Percentiles rank a stretch among this genome's conserved stretches.
Evolutionary conservation across 768 basidiomycete species (phyloP).

Genomic region (Agrocybe pediades): DNA sequence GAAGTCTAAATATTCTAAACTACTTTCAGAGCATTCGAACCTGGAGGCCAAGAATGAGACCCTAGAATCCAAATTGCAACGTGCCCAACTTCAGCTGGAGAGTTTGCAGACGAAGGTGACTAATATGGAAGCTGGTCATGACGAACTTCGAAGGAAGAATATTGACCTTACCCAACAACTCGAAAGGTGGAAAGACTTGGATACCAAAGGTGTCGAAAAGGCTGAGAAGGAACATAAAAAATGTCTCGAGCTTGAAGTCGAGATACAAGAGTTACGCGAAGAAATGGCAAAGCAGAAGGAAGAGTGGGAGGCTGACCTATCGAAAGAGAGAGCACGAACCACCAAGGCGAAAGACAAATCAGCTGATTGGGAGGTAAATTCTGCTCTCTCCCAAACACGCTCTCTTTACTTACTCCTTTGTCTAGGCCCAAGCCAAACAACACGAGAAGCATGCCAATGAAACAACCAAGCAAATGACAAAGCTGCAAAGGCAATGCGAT

Average conservation of each 20-base stretch:
- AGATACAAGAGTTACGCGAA: conserved; percentile 48
- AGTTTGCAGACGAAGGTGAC: conserved; percentile 50
- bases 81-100: conserved; percentile 59
- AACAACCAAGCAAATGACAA: conserved; percentile 32
- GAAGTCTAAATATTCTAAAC: conserved; percentile 37
- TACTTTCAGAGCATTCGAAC: conserved; percentile 54
- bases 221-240: conserved; percentile 55
- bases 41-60: conserved; percentile 49
- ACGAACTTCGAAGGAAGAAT: conserved; percentile 59
- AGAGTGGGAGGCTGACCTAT: conserved; percentile 40
- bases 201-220: conserved; percentile 63
- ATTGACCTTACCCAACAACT: conserved; percentile 63
- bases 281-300: conserved; percentile 37
- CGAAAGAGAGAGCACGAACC: conserved; percentile 12
- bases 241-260: conserved; percentile 56
- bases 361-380: conserved; percentile 47
- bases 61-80: conserved; percentile 53
- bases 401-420: background rate
- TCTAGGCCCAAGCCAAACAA: conserved; percentile 40
- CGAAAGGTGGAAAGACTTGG: conserved; percentile 68
- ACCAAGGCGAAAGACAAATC: conserved; percentile 40
- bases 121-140: conserved; percentile 57
- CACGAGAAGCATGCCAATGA: conserved; percentile 38
- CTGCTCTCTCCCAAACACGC: background rate
- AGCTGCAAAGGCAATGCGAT: conserved; percentile 43